A percentile compares a stretch with the other conserved stretches of the same genome.
phyloP scores from a whole-genome alignment of 2,329 filamentous ascomycete species.

The Fusarium nygamai region DNA sequence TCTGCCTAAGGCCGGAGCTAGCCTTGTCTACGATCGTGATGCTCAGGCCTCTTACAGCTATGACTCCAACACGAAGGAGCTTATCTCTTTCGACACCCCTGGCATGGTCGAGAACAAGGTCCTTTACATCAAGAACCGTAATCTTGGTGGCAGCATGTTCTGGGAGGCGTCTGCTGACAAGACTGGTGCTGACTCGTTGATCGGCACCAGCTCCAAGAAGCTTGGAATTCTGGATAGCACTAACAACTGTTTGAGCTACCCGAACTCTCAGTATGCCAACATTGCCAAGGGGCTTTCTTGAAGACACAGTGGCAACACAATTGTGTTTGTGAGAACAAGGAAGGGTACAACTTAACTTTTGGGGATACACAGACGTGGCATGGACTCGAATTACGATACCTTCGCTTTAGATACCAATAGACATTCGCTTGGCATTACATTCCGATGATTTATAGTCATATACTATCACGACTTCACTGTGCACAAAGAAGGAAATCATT shows the following conservation, averaged over 20 bases:
- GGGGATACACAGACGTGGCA: neutral
- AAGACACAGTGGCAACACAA: neutral
- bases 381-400: neutral
- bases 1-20: constrained; percentile 70
- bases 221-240: constrained; percentile 53
- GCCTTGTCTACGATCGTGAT: constrained; percentile 64
- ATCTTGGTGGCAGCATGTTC: constrained; percentile 83
- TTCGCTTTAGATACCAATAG: neutral
- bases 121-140: constrained; percentile 67
- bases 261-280: constrained; percentile 64
- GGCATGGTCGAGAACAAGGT: constrained; percentile 69
- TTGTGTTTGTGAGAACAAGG: neutral
- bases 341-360: neutral
- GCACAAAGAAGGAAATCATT: too few relatives aligned
- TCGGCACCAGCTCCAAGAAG: constrained; percentile 58
- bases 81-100: constrained; percentile 78
- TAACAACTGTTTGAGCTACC: constrained; percentile 62
- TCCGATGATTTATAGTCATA: neutral
- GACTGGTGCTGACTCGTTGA: constrained; percentile 66
- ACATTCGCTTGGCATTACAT: neutral
- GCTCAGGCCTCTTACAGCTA: constrained; percentile 77
- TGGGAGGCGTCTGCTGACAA: constrained; percentile 82
- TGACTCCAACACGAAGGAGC: constrained; percentile 64
- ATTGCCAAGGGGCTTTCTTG: constrained; percentile 44
- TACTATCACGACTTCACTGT: too few relatives aligned